Evolutionary conservation across 129 eudicot species (phyloP), one percentile per base, ranked within the genome.

Genomic region (Pittosporum tobira): DNA sequence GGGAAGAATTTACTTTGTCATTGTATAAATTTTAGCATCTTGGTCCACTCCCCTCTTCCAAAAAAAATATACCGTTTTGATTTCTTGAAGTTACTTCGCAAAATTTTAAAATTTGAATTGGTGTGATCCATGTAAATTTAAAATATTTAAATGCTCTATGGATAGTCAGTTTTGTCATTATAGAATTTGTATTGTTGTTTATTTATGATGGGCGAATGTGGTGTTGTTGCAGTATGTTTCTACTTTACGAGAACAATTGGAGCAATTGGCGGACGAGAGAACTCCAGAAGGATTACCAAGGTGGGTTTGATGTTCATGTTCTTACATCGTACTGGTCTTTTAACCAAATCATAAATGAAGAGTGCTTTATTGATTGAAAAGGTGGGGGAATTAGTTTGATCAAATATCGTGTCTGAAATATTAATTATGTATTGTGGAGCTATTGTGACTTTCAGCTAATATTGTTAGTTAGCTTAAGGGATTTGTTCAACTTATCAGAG

Each of bases 171-270:
- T 8, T 38, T 38, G 45, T 38, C 15, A 0, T 12, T 1, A 38
- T 38, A 38, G 14, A 12, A 38, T 38, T 10, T 8, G 2, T 12
- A 0, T 3, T 3, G 15, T n/a, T 44, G 48, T 20, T 48, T 19
- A 1, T 5, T 48, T 20, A 7, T 48, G 1, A 8, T 15, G 21
- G 9, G 9, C 13, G n/a, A n/a, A n/a, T n/a, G n/a, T n/a, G 27
- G 27, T 48, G 27, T 48, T 34, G 16, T 42, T 60, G 46, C 62
- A 79, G 85, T 79, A 79, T 75, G 85, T 79, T 27, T 75, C 75
- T n/a, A 79, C 78, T 16, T 65, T 79, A 15, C 62, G 85, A 16
- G 85, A 79, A 71, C 77, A 56, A 47, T 51, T 79, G 71, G 85
- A 79, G 63, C 70, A 79, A 62, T 30, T 79, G 53, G 73, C 70